Base-by-base conservation (phyloP, 345 rosid genomes). In the Eucalyptus pauciflora region DNA sequence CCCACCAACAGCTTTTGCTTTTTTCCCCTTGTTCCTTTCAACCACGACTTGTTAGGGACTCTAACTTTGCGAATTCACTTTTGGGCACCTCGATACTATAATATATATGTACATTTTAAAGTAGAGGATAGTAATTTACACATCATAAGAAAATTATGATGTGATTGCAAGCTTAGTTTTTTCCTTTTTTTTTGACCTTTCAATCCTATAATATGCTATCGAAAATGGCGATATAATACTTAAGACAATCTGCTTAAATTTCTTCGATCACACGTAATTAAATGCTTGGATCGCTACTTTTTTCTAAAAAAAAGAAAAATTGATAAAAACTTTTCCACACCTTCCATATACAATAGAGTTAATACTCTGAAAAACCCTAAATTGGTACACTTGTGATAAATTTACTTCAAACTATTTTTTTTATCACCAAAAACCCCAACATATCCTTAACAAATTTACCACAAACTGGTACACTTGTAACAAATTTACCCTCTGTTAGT, bases 281-380 rank as follows among this genome's bases (percentile, higher is more conserved):
- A 20, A 41, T 76, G 14, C 5, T 41, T 41, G 29, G 24, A 76
- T 76, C 3, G 3, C 4, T 54, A 1, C 43, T 33, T 33, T 33
- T 33, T 33, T 33, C 33, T 33, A 33, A 33, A 33, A 33, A 50
- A 50, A 50, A 50, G 6, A 27, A 13, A 7, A 31, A 3, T 7
- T 41, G 4, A 17, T 33, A 24, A 33, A 33, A 69, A 71, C 7
- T 17, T 71, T 31, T 71, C 13, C 25, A 5, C 27, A 20, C 46
- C 48, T 18, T 37, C 14, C 5, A 20, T 76, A 7, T 8, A 7
- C 8, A 10, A 37, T 76, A 10, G 41, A 1, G 5, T 41, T 41
- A 41, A 41, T 41, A 41, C 5, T 4, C 1, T 41, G 1, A 41
- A 41, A 41, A 41, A 41, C 1, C 1, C 1, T 4, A 41, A 41